Conservation (phyloP, 164 flowering plant genomes). For the Berberis thunbergii region DNA sequence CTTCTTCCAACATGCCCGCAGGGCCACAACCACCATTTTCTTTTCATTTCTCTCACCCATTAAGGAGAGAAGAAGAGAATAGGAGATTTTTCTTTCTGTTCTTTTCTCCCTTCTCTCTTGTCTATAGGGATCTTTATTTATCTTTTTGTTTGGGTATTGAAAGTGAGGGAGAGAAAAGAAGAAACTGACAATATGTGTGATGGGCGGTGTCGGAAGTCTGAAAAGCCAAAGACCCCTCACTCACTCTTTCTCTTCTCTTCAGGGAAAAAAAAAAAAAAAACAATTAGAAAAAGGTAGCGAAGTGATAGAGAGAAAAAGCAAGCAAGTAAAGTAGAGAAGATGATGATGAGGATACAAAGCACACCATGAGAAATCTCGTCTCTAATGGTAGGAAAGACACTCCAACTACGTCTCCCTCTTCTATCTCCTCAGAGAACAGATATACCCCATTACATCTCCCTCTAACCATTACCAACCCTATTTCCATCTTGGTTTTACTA, state of each 20-base stretch:
- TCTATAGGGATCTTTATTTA: background rate
- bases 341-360: too few relatives aligned
- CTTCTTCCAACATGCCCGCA: background rate
- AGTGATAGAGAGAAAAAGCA: conserved; percentile 1
- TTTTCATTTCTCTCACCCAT: too few relatives aligned
- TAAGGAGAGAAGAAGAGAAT: too few relatives aligned
- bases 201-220: conserved; percentile 17
- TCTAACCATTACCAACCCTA: too few relatives aligned
- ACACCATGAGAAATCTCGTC: too few relatives aligned
- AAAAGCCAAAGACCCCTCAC: conserved; percentile 18
- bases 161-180: conserved; percentile 11
- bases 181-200: conserved; percentile 23
- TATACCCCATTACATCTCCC: too few relatives aligned
- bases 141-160: conserved; percentile 10
- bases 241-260: background rate
- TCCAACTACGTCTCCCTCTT: too few relatives aligned
- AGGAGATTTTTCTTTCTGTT: too few relatives aligned
- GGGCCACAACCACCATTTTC: too few relatives aligned
- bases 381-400: too few relatives aligned
- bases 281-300: background rate
- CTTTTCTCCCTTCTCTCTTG: background rate
- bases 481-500: too few relatives aligned
- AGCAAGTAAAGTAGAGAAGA: background rate
- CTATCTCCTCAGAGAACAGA: too few relatives aligned
- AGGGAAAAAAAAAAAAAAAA: conserved; percentile 6